Evolutionary conservation across 148 eudicot genomes (phyloP), one percentile per base, ranked within the genome.

Genomic region (Tetragonia tetragonoides): DNA sequence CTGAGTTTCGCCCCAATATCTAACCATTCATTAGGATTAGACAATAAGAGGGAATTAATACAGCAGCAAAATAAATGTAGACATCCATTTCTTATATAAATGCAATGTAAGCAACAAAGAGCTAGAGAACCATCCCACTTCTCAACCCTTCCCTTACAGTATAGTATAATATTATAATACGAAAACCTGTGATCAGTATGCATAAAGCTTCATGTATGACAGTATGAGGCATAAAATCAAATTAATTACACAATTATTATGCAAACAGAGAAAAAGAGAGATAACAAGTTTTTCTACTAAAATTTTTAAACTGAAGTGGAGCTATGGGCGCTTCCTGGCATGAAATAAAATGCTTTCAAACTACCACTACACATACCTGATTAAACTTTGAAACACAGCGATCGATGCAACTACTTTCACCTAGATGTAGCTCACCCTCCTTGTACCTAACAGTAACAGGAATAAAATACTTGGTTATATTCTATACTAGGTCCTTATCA

Each of bases 311-410:
- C 6, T n/a, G 10, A 42, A 10, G 15, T 65, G 78, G 40, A 49
- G 61, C 60, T 75, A 66, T 37, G 40, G 39, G 63, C 21, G 10
- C 39, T 17, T 5, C 42, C 18, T 68, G 44, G 53, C 16, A 68
- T 42, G 11, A 70, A 24, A 47, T 16, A 42, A 57, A 42, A 4
- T 18, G 47, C 18, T 37, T 34, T 42, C 7, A 34, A 14, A 40
- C 71, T 41, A n/a, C 51, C 41, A 41, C 1, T 4, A 18, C 38
- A n/a, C 41, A 28, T 83, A 90, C 97, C 91, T 90, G 97, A 86
- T 86, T 86, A 68, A 92, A 94, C 78, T 92, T 94, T 23, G 92
- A 85, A 64, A 92, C 98, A 80, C 98, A 90, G n/a, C 98, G 93
- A 83, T 94, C 91, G 53, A 92, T 74, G 85, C 98, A 94, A 46